Evolutionary conservation across 1,284 basidiomycete genomes (phyloP), one percentile per base, ranked within the genome.

Genomic region (Porodaedalea pini): DNA sequence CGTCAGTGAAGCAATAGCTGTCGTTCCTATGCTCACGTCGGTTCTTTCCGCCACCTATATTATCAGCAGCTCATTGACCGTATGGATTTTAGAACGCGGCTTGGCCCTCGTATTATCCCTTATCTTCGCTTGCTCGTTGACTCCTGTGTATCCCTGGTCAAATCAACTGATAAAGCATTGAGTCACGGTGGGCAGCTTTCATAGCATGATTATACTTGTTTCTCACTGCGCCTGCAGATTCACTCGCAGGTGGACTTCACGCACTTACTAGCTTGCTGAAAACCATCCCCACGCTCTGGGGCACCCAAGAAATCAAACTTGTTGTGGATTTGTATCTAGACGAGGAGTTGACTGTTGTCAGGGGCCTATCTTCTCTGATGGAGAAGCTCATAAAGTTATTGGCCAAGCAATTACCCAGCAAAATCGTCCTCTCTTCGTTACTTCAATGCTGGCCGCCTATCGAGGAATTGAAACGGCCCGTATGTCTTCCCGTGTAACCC

Each of bases 41-140:
- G 79, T 76, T 43, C 49, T 51, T 39, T 53, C 27, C 17, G 11
- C 34, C 56, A 39, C 43, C 29, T 48, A 17, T 41, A 44, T 5
- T 51, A 47, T 45, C 29, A 17, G 17, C 2, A 2, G n/a, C 5
- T 27, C 4, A 47, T 15, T 47, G 29, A 47, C 15, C 25, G 11
- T 41, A 41, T 6, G 32, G n/a, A 37, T 61, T 37, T 37, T 62
- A 92, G 91, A 21, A 70, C 77, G 17, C 86, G 85, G 55, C 79
- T 95, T n/a, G 92, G 90, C 0, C 91, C 93, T 19, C 85, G 94
- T 0, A 77, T 92, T 50, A 92, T 97, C 51, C 91, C 94, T 4
- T 80, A 84, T 71, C 86, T 94, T 70, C 84, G 84, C 56, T 77
- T 81, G n/a, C 80, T 94, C 48, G 78, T 90, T 31, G 72, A 80